phyloP scores from a whole-genome alignment of 129 eudicot species.

The Daucus carota region DNA sequence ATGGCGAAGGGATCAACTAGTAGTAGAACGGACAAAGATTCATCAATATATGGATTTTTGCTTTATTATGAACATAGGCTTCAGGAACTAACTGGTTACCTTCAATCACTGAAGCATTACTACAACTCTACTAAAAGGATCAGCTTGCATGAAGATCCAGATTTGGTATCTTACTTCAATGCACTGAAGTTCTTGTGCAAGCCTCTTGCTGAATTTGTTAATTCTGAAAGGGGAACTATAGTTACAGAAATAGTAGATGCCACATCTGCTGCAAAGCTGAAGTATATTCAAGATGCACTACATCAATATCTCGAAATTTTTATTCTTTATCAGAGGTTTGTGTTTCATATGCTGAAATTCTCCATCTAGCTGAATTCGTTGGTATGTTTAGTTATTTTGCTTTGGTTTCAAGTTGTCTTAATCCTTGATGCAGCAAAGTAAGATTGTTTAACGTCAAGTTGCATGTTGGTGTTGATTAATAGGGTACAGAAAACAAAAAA shows the following conservation, averaged over 20 bases:
- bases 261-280: constrained; percentile 23
- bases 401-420: neutral
- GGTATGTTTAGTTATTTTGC: neutral
- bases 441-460: too few species aligned
- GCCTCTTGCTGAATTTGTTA: constrained; percentile 56
- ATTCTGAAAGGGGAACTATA: constrained; percentile 42
- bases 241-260: constrained; percentile 34
- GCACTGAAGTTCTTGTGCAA: constrained; percentile 66
- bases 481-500: neutral
- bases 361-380: neutral
- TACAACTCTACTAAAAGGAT: constrained; percentile 3
- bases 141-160: constrained; percentile 16
- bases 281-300: constrained; percentile 37
- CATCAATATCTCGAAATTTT: constrained; percentile 36
- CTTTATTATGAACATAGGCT: constrained; percentile 34
- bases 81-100: constrained; percentile 23
- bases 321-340: constrained; percentile 41
- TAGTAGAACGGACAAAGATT: constrained; percentile 17
- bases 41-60: constrained; percentile 21
- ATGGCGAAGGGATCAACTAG: constrained; percentile 19
- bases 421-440: neutral
- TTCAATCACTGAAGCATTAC: constrained; percentile 19
- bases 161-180: constrained; percentile 31
- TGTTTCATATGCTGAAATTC: constrained; percentile 9
- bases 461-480: neutral